Conservation (phyloP, 2,329 filamentous ascomycete species). For the Myriosclerotinia scirpicola region DNA sequence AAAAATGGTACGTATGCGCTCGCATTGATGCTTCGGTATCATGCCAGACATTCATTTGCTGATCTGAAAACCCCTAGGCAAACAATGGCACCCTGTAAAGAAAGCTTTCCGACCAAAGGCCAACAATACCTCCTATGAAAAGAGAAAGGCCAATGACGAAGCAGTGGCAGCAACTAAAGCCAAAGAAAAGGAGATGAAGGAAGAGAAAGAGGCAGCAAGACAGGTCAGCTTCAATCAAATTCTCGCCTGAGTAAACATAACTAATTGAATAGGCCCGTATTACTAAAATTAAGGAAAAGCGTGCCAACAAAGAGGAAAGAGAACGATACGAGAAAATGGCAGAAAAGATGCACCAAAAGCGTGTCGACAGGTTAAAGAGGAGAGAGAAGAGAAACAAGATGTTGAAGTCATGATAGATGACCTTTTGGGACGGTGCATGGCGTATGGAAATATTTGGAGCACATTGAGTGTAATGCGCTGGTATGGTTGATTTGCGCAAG, state of each 20-base stretch:
- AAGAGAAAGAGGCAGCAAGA: conserved; percentile 88
- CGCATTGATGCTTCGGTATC: neutral
- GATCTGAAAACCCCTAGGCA: conserved; percentile 57
- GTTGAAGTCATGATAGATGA: conserved; percentile 57
- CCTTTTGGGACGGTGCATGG: conserved; percentile 16
- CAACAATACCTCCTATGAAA: conserved; percentile 76
- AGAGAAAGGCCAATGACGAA: conserved; percentile 69
- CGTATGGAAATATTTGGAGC: conserved; percentile 13
- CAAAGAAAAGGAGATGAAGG: conserved; percentile 92
- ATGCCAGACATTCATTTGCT: neutral
- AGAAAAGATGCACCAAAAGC: conserved; percentile 96
- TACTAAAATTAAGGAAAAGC: conserved; percentile 78
- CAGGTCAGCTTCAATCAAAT: conserved; percentile 56
- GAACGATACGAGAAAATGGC: conserved; percentile 92
- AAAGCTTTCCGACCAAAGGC: conserved; percentile 81
- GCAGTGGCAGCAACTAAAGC: conserved; percentile 78
- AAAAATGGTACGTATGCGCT: conserved; percentile 66
- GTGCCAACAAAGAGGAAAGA: conserved; percentile 87
- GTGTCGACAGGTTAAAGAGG: conserved; percentile 88
- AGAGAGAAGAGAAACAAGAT: conserved; percentile 96
- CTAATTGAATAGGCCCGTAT: conserved; percentile 61
- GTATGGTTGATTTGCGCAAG: conserved; percentile 9
- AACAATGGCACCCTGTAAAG: conserved; percentile 87
- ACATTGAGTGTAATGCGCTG: neutral
- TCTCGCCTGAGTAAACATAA: neutral